phyloP scores from a whole-genome alignment of 306 rosid genomes.

The Quercus engelmannii region DNA sequence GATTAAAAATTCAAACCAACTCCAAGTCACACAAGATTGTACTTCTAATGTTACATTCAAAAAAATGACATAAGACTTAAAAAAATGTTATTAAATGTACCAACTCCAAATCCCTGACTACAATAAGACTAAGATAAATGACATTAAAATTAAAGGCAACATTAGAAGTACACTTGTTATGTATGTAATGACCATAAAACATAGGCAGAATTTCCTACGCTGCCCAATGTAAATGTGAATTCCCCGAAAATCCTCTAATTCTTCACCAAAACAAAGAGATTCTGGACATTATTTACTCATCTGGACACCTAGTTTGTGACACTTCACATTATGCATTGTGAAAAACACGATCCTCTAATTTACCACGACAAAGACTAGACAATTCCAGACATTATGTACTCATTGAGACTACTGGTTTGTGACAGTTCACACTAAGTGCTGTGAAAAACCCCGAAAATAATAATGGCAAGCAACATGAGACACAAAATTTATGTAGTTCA shows the following conservation, averaged over 20 bases:
- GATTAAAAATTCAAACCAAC: not conserved
- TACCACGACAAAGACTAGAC: not conserved
- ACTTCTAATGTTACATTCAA: no score
- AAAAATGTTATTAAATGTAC: no score
- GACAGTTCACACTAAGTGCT: not conserved
- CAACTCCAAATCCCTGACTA: not conserved
- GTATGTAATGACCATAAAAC: not conserved
- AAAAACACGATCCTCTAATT: not conserved
- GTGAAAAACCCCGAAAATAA: no score
- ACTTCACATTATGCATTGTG: not conserved
- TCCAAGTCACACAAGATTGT: no score
- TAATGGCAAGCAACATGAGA: no score
- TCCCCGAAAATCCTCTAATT: not conserved
- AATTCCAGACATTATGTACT: not conserved
- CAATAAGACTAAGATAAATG: not conserved
- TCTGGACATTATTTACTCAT: not conserved
- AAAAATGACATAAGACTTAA: no score
- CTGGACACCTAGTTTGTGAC: not conserved
- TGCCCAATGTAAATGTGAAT: not conserved
- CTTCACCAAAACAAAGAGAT: not conserved
- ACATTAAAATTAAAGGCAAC: not conserved
- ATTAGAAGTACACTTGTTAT: not conserved
- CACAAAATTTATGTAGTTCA: no score
- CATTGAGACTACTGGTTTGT: not conserved
- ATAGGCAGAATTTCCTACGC: not conserved